Conservation (phyloP, 1,284 basidiomycete species). For the Microstroma glucosiphilum region DNA sequence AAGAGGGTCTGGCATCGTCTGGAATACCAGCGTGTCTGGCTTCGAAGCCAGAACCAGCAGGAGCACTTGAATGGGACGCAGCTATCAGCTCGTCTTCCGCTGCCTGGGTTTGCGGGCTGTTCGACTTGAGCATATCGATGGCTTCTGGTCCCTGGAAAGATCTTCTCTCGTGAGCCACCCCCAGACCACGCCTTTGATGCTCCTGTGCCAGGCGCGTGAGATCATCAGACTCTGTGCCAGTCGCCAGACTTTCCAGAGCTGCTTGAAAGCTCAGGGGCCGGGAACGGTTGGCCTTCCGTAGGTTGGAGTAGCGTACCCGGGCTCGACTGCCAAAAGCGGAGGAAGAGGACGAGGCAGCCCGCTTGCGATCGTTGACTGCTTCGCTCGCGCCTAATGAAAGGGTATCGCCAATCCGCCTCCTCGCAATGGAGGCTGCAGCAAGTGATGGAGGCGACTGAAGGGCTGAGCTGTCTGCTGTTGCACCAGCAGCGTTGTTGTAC, state of each 20-base stretch:
- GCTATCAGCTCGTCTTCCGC: not conserved
- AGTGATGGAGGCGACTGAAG: not conserved
- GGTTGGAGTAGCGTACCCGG: conserved; percentile 22
- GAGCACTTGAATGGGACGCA: conserved; percentile 4
- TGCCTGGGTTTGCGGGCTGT: not conserved
- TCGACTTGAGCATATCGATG: not conserved
- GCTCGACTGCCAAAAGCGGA: conserved; percentile 41
- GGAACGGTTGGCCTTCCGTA: conserved; percentile 33
- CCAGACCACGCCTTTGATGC: not conserved
- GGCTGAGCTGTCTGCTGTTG: not conserved
- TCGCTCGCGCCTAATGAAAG: not conserved
- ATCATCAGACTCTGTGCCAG: not conserved
- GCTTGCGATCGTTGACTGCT: conserved; percentile 19
- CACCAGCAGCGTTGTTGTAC: too few relatives aligned
- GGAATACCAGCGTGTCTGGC: not conserved
- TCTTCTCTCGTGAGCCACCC: not conserved
- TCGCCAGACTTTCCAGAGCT: conserved; percentile 27
- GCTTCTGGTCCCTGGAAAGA: conserved; percentile 2
- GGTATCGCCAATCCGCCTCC: not conserved
- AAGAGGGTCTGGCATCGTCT: too few relatives aligned
- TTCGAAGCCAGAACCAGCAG: not conserved
- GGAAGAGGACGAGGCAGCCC: conserved; percentile 31
- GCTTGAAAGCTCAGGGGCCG: conserved; percentile 40
- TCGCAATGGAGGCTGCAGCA: not conserved
- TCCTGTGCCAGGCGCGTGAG: not conserved